These are phyloP conservation scores for Acacia pycnantha DNA, from an alignment of 331 rosid genomes.

Conservation along the genomic window DNA sequence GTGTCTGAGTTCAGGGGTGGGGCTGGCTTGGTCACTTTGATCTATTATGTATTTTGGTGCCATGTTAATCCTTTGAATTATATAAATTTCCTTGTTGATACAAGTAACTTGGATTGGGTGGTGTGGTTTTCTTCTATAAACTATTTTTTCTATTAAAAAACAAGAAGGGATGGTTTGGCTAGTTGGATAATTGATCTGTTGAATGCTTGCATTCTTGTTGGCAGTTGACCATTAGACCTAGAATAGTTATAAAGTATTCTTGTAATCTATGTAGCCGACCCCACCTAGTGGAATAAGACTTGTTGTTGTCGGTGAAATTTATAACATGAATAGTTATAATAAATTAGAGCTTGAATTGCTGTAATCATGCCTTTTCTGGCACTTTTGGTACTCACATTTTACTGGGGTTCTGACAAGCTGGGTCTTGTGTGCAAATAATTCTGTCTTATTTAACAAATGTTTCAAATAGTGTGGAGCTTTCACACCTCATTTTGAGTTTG, in stretches of 20 bases:
- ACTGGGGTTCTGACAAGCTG: background rate
- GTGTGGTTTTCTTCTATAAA: background rate
- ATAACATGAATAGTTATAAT: background rate
- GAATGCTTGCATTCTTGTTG: background rate
- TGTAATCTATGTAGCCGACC: no score
- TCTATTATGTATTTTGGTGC: slow-evolving; percentile 1
- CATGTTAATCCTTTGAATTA: background rate
- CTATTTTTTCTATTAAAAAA: background rate
- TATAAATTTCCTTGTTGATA: background rate
- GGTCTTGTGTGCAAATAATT: background rate
- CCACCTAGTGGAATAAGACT: background rate
- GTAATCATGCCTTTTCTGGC: background rate
- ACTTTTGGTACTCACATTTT: background rate
- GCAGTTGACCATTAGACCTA: background rate
- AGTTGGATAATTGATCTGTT: background rate
- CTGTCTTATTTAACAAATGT: background rate
- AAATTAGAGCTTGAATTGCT: background rate
- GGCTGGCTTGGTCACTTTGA: background rate
- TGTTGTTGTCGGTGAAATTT: background rate
- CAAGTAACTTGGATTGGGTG: background rate
- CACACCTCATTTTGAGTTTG: background rate
- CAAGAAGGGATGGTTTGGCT: background rate
- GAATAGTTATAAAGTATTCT: no score
- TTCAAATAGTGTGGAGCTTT: background rate
- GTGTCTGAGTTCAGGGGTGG: background rate